Evolutionary conservation across 2,329 filamentous ascomycete species (phyloP), one percentile per base, ranked within the genome.

Genomic region (Trematosphaeria pertusa): DNA sequence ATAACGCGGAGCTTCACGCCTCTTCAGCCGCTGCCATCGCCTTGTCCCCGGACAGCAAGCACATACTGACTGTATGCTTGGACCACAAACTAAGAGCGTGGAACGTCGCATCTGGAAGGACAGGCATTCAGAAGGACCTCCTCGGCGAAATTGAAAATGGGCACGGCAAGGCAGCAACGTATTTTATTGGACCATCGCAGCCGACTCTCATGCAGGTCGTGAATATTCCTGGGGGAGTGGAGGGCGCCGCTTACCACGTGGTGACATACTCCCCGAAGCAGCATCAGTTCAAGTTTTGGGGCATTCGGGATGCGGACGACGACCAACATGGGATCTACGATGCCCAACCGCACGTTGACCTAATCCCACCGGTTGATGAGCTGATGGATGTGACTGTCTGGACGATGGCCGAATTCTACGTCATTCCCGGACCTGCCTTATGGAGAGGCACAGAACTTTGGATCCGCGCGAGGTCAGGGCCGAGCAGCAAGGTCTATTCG

Each of bases 241-340:
- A 76, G 40, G 75, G 74, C 15, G 76, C 78, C 50, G 65, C 73
- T 30, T 87, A 85, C 64, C 81, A 81, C 48, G 82, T 93, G 42
- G 85, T 90, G 28, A 93, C 91, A 7, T 96, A 91, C 71, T 97
- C 92, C 9, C 93, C 94, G 0, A 85, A 94, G 54, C 88, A 91
- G 21, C 83, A 94, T 26, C 87, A 93, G 66, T 97, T 99, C 80
- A 97, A 96, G 70, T 92, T 99, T 67, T 99, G 92, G 90, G 83
- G 83, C 42, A 82, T 88, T 14, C 83, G 86, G 56, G 83, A 86
- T 42, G 81, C 81, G 58, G 79, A 87, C 60, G 54, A 75, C 58
- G 56, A 73, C 55, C 78, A 75, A 2, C 69, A 91, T 15, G 79
- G 85, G 7, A 78, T 95, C 11, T 81, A 85, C 52, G 90, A 95